A percentile compares a stretch with the other conserved stretches of the same genome.
These are phyloP conservation scores for Escovopsis sp. DNA, from an alignment of 2,329 filamentous ascomycete species.

Conservation along the genomic window DNA sequence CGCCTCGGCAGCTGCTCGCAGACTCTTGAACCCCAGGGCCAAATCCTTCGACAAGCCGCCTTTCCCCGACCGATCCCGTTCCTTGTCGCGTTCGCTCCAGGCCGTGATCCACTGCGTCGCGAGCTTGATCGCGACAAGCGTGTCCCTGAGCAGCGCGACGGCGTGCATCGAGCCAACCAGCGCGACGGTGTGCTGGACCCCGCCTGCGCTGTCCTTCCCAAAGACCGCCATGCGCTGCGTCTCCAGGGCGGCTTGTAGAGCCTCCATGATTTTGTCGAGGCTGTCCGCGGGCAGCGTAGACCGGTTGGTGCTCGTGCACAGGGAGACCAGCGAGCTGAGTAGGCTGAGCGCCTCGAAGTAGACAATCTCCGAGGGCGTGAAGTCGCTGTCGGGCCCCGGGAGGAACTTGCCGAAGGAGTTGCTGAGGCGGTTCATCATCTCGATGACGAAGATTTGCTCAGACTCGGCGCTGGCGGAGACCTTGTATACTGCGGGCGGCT, in stretches of 20 bases:
- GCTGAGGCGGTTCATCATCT: slow-evolving; percentile 26
- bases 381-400: slow-evolving; percentile 12
- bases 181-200: slow-evolving; percentile 8
- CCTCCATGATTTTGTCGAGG: slow-evolving; percentile 14
- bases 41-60: slow-evolving; percentile 23
- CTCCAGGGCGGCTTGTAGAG: slow-evolving; percentile 13
- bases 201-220: slow-evolving; percentile 3
- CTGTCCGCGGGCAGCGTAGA: slow-evolving; percentile 9
- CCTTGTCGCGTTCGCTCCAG: slow-evolving; percentile 24
- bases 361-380: slow-evolving; percentile 26
- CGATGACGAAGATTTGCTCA: slow-evolving; percentile 29
- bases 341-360: slow-evolving; percentile 29
- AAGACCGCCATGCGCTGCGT: slow-evolving; percentile 10
- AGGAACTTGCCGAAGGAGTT: slow-evolving; percentile 27
- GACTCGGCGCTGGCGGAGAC: slow-evolving; percentile 22
- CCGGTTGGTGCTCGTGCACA: slow-evolving; percentile 12
- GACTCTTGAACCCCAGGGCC: slow-evolving; percentile 17
- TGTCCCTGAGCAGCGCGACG: slow-evolving; percentile 23
- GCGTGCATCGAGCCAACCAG: slow-evolving; percentile 20
- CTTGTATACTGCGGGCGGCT: slow-evolving; percentile 35
- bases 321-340: slow-evolving; percentile 21
- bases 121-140: slow-evolving; percentile 17
- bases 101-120: slow-evolving; percentile 18
- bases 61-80: slow-evolving; percentile 23
- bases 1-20: slow-evolving; percentile 16